These are phyloP conservation scores for Podaxis sp. DNA, from an alignment of 768 basidiomycete genomes.

Conservation along the genomic window DNA sequence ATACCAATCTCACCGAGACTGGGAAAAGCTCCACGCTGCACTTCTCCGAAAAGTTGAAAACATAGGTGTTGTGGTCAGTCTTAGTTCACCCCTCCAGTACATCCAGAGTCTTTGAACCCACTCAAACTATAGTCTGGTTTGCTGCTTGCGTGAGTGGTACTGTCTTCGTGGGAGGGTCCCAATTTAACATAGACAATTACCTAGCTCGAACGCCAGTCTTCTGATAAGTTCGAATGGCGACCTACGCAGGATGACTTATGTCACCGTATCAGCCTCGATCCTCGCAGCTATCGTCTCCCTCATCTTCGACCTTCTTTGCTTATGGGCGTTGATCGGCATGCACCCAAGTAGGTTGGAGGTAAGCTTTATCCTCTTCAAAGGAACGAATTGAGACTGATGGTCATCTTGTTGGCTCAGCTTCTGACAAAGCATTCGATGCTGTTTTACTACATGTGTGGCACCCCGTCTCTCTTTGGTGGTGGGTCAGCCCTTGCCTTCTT, in stretches of 20 bases:
- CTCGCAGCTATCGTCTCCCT: slow-evolving; percentile 7
- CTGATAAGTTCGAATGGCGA: slow-evolving; percentile 6
- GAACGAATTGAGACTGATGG: background rate
- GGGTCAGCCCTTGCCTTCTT: slow-evolving; percentile 15
- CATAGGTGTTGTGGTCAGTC: slow-evolving; percentile 13
- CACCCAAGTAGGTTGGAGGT: slow-evolving; percentile 12
- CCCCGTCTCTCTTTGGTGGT: slow-evolving; percentile 17
- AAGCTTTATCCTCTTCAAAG: background rate
- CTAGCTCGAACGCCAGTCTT: slow-evolving; percentile 8
- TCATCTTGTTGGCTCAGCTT: background rate
- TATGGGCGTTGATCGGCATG: slow-evolving; percentile 9
- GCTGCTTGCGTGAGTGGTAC: slow-evolving; percentile 10
- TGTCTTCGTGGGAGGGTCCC: background rate
- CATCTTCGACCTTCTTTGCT: slow-evolving; percentile 12
- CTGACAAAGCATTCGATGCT: slow-evolving; percentile 6
- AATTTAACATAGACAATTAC: background rate
- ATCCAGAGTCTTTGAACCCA: background rate
- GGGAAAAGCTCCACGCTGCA: slow-evolving; percentile 8
- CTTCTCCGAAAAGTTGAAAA: slow-evolving; percentile 15
- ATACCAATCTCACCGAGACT: slow-evolving; percentile 8
- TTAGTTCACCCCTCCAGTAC: background rate
- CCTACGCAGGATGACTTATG: slow-evolving; percentile 10
- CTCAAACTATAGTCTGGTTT: slow-evolving; percentile 8
- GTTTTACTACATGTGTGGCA: slow-evolving; percentile 16
- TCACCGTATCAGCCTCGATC: slow-evolving; percentile 8